Evolutionary conservation across 2,329 filamentous ascomycete genomes (phyloP), one percentile per base, ranked within the genome.

Genomic region (Raffaelea arxii): DNA sequence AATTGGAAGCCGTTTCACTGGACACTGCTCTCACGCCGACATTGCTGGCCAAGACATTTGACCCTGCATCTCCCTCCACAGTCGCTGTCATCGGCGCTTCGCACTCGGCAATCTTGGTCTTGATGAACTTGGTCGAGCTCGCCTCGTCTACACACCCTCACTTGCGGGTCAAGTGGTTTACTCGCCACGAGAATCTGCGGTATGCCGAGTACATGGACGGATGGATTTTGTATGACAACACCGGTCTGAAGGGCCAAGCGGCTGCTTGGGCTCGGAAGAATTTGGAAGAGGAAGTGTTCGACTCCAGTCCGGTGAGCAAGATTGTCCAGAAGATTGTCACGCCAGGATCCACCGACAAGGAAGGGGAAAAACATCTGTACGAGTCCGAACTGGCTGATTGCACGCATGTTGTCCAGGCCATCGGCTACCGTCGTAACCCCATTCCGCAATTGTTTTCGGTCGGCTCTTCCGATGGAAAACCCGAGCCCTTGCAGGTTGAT

Each of bases 191-290:
- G 3, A 24, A 4, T 9, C 38, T 40, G 21, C 19, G 22, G 3
- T 40, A 40, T 25, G 38, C 38, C 38, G 22, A 24, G 38, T 16
- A 4, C 38, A 40, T 40, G 38, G 38, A 24, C 21, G 38, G 38
- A 4, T 40, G 38, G 38, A 40, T 40, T n/a, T 23, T 40, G 38
- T n/a, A 14, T 16, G 38, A 40, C 38, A 40, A 40, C 38, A 40
- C 38, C 4, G 38, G 38, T 16, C 38, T 40, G 21, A 40, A 40
- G 38, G 38, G 38, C 38, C 38, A 40, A 23, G 38, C 38, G 4
- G 38, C 38, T 11, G 4, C 23, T 4, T 40, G 38, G 38, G 38
- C 38, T 4, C 38, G 38, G 4, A 16, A 4, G 4, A 40, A 40
- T 23, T 23, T 40, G 4, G 38, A 40, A 6, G 38, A 24, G 3